These are phyloP conservation scores for Ophiostoma ips DNA, from an alignment of 2,329 filamentous ascomycete genomes.

Conservation along the genomic window DNA sequence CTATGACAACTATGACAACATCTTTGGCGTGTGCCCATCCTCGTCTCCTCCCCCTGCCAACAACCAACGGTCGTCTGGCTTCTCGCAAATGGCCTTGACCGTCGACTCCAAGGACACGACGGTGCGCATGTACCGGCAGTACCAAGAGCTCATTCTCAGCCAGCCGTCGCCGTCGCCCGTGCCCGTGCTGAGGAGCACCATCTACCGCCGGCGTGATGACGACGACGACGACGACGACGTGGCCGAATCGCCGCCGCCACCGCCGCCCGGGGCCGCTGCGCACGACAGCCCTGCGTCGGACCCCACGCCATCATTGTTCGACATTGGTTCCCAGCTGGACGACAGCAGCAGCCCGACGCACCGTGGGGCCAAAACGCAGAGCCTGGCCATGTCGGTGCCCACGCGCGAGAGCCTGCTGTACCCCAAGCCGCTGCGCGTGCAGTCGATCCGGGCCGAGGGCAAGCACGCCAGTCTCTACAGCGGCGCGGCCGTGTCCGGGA, in stretches of 20 bases:
- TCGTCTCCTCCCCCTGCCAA: background rate
- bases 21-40: too few species aligned
- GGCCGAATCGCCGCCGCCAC: too few species aligned
- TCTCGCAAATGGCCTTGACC: slow-evolving; percentile 2
- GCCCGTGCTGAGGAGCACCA: background rate
- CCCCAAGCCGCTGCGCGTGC: slow-evolving; percentile 14
- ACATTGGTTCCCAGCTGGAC: too few species aligned
- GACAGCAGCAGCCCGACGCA: too few species aligned
- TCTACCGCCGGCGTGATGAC: too few species aligned
- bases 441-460: slow-evolving; percentile 6
- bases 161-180: background rate
- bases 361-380: background rate
- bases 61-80: slow-evolving; percentile 2
- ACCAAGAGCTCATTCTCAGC: slow-evolving; percentile 13
- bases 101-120: slow-evolving; percentile 18
- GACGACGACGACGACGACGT: too few species aligned
- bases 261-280: background rate
- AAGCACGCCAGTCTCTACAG: slow-evolving; percentile 12
- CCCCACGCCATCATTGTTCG: too few species aligned
- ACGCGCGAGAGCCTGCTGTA: slow-evolving; percentile 8
- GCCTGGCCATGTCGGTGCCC: background rate
- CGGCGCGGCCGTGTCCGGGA: slow-evolving; percentile 18
- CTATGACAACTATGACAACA: background rate
- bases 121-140: slow-evolving; percentile 21
- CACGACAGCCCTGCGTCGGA: background rate